Base-by-base conservation (phyloP, 2,329 filamentous ascomycete species). In the Metarhizium brunneum region DNA sequence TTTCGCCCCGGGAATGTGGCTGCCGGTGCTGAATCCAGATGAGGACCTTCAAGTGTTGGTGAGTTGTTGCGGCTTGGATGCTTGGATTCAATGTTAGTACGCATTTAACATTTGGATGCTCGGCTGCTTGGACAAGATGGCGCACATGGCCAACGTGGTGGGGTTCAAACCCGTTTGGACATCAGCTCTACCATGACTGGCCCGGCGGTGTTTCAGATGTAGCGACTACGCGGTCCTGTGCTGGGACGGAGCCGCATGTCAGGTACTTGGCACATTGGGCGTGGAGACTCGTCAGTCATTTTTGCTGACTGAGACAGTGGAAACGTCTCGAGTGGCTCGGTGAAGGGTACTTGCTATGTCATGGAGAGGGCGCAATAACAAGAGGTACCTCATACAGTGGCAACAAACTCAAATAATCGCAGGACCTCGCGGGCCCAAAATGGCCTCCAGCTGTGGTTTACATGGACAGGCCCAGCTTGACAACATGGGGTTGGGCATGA, bases 181-280 rank as follows among this genome's bases (percentile, higher is more conserved):
- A 52, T 56, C 58, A 55, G 50, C 53, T 51, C 36, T 48, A 47
- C 40, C 52, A 42, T 61, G 56, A 58, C 45, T 59, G 58, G 59
- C 56, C 56, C 50, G 54, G 50, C 54, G 58, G 29, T 29, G 52
- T 45, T 25, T 54, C 53, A 55, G 42, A 54, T 49, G 59, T 55
- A 57, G 47, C 53, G 13, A 47, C 29, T 40, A 38, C 48, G 30
- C 20, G 35, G 18, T 32, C 11, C 20, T 35, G 18, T 42, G 40
- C 20, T n/a, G 6, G 36, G 25, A 38, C 10, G 47, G 29, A 18
- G 43, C 14, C 35, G 25, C 35, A 45, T 14, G 16, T n/a, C 38
- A 51, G 38, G 54, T 55, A 38, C 43, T n/a, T 35, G 29, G 50
- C 51, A 53, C 53, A 47, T 55, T 10, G 16, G 10, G 32, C 32